Evolutionary conservation across 208 protist species (phyloP).

Genomic region (Novymonas esmeraldas): DNA sequence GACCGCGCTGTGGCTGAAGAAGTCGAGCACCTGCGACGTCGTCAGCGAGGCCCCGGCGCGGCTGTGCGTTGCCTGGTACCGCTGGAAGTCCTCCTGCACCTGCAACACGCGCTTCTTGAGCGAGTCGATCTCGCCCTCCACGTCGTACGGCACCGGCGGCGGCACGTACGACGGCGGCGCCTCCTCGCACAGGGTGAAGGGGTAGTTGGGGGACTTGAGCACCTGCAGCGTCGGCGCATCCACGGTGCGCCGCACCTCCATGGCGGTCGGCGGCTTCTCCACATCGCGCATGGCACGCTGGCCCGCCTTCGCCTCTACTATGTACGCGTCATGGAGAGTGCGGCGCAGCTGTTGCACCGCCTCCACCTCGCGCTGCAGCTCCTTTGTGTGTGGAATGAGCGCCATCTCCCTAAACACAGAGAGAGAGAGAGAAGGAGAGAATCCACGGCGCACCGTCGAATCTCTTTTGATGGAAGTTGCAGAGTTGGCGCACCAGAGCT

Average conservation of each 20-base stretch:
- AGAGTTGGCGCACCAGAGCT: no score
- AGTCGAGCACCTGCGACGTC: constrained; percentile 44
- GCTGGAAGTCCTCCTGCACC: constrained; percentile 60
- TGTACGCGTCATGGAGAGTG: constrained; percentile 50
- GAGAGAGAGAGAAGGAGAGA: no score
- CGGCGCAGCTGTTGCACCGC: constrained; percentile 49
- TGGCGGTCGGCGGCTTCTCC: constrained; percentile 14
- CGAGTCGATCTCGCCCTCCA: constrained; percentile 54
- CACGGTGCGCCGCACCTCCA: constrained; percentile 63
- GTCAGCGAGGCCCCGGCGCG: constrained; percentile 16
- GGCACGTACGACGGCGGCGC: constrained; percentile 77
- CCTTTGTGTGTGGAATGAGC: constrained; percentile 36
- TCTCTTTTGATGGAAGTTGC: no score
- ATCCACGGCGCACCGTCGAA: no score
- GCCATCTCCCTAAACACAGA: constrained; percentile 40
- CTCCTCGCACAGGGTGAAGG: constrained; percentile 82
- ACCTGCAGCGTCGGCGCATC: constrained; percentile 61
- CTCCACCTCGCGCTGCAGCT: constrained; percentile 40
- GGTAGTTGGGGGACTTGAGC: constrained; percentile 80
- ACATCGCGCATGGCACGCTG: not conserved
- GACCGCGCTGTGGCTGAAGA: constrained; percentile 45
- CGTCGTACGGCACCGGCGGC: constrained; percentile 77
- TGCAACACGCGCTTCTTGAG: constrained; percentile 57
- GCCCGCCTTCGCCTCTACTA: constrained; percentile 27
- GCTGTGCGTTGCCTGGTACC: constrained; percentile 25